These are phyloP conservation scores for Pontederia paniculata DNA, from an alignment of 176 grass and related monocot species.

Conservation along the genomic window DNA sequence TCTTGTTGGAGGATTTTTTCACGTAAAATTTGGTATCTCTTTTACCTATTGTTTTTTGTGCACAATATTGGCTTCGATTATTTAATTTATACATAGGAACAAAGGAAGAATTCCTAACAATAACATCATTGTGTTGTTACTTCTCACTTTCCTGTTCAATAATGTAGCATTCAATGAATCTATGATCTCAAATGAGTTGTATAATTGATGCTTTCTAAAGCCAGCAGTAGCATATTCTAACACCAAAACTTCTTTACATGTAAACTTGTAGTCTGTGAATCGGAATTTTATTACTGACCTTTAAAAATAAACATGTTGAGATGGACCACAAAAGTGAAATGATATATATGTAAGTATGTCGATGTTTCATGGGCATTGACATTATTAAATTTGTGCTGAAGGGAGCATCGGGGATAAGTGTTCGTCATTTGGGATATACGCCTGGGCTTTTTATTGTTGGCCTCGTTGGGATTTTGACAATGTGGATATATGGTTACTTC, in stretches of 20 bases:
- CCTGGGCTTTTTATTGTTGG: conserved; percentile 78
- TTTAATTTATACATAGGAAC: too few relatives aligned
- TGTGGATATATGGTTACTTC: conserved; percentile 96
- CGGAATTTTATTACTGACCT: neutral
- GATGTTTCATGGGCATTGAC: conserved; percentile 19
- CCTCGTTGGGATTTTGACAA: conserved; percentile 69
- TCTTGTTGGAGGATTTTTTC: too few relatives aligned
- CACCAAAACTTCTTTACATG: too few relatives aligned
- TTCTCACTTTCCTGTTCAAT: neutral
- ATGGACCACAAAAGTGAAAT: conserved; percentile 15
- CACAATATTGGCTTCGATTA: neutral
- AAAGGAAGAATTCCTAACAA: neutral
- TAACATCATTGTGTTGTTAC: neutral
- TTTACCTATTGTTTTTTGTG: neutral
- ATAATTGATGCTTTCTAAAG: neutral
- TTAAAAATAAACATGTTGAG: neutral
- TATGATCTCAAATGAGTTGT: neutral
- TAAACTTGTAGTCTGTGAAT: neutral
- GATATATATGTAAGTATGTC: conserved; percentile 25
- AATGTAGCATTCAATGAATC: too few relatives aligned
- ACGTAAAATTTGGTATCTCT: too few relatives aligned
- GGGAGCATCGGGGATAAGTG: conserved; percentile 57
- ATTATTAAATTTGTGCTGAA: neutral
- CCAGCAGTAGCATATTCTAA: too few relatives aligned
- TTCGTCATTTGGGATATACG: conserved; percentile 75